These are phyloP conservation scores for Silene vulgaris DNA, from an alignment of 179 eudicot genomes.

Conservation along the genomic window DNA sequence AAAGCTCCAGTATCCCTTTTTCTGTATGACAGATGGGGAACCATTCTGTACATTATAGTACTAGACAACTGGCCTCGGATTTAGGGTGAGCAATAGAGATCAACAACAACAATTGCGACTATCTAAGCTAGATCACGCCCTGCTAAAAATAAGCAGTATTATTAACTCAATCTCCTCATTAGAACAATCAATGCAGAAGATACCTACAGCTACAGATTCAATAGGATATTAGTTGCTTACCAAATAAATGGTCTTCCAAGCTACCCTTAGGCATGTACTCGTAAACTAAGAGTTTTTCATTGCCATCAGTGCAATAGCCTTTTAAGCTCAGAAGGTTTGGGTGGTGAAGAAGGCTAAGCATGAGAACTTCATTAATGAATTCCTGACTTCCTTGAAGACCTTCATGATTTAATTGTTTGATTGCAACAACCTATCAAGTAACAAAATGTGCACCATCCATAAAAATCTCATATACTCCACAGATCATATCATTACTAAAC, in stretches of 20 bases:
- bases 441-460: slow-evolving; percentile 15
- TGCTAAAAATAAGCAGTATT: neutral
- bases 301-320: slow-evolving; percentile 58
- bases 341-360: slow-evolving; percentile 61
- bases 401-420: slow-evolving; percentile 51
- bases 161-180: neutral
- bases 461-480: slow-evolving; percentile 6
- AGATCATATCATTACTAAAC: neutral
- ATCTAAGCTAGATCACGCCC: neutral
- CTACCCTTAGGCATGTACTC: slow-evolving; percentile 61
- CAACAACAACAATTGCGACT: neutral
- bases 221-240: slow-evolving; percentile 23
- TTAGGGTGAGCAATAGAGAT: too few species aligned
- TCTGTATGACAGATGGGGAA: too few species aligned
- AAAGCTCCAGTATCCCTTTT: neutral
- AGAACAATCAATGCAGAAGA: neutral
- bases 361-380: slow-evolving; percentile 55
- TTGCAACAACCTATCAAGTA: slow-evolving; percentile 42
- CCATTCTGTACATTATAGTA: neutral
- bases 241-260: slow-evolving; percentile 48
- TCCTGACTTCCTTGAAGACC: slow-evolving; percentile 59
- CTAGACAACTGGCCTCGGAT: neutral
- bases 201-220: neutral
- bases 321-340: slow-evolving; percentile 50
- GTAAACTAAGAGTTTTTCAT: slow-evolving; percentile 51